These are phyloP conservation scores for Tylopilus plumbeoviolaceoides DNA, from an alignment of 768 basidiomycete species.

Conservation along the genomic window DNA sequence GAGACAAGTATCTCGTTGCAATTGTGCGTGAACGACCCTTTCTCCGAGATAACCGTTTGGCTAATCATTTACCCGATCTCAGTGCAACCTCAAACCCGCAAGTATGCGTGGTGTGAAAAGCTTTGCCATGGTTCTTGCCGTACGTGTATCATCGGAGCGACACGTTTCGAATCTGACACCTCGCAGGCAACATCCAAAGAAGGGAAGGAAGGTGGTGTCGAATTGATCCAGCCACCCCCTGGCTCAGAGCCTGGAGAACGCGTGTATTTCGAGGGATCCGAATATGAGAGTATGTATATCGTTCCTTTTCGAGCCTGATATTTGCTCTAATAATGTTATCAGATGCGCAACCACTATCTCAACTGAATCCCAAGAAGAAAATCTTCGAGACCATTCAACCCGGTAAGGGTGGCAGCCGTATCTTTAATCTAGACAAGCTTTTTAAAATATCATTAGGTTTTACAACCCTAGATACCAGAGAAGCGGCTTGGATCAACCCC, in stretches of 20 bases:
- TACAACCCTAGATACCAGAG: conserved; percentile 74
- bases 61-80: not conserved
- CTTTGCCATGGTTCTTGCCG: conserved; percentile 95
- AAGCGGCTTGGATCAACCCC: conserved; percentile 90
- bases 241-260: conserved; percentile 87
- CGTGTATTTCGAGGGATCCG: conserved; percentile 90
- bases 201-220: conserved; percentile 85
- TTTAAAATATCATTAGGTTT: conserved; percentile 50
- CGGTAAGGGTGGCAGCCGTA: conserved; percentile 38
- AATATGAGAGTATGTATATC: conserved; percentile 65
- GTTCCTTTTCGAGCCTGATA: not conserved
- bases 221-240: conserved; percentile 84
- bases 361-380: conserved; percentile 98
- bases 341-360: conserved; percentile 68
- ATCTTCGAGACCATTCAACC: conserved; percentile 97
- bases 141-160: conserved; percentile 33
- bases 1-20: conserved; percentile 74
- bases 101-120: conserved; percentile 98
- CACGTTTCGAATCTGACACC: not conserved
- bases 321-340: conserved; percentile 2
- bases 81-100: conserved; percentile 95
- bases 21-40: conserved; percentile 50
- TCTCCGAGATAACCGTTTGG: not conserved
- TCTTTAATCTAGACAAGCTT: conserved; percentile 1
- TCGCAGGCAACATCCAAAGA: conserved; percentile 83